These are phyloP conservation scores for Aquilaria agallochum DNA, from an alignment of 441 rosid genomes.

Conservation along the genomic window DNA sequence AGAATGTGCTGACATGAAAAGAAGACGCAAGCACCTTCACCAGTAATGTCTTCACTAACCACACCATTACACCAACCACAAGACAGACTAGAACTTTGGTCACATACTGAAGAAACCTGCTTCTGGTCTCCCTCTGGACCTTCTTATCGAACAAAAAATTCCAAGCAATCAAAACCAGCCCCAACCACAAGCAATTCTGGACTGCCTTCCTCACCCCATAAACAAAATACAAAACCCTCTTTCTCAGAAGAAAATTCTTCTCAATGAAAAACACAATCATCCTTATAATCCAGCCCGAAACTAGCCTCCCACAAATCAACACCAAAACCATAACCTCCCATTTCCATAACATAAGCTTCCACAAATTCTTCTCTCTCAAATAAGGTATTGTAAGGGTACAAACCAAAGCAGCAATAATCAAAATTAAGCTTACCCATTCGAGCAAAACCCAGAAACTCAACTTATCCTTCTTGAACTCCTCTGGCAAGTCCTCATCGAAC, in stretches of 20 bases:
- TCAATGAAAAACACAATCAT: constrained; percentile 41
- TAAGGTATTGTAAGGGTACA: constrained; percentile 33
- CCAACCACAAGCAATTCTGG: constrained; percentile 61
- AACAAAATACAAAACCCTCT: constrained; percentile 60
- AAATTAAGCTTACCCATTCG: constrained; percentile 48
- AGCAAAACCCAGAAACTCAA: constrained; percentile 29
- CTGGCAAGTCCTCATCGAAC: constrained; percentile 54
- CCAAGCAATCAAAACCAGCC: constrained; percentile 59
- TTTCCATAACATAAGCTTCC: constrained; percentile 53
- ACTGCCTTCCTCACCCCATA: constrained; percentile 60
- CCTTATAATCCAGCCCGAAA: constrained; percentile 59
- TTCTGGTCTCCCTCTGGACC: constrained; percentile 36
- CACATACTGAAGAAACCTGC: constrained; percentile 27
- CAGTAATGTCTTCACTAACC: constrained; percentile 55
- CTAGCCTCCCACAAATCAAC: constrained; percentile 61
- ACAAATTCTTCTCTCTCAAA: constrained; percentile 31
- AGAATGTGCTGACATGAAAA: constrained; percentile 62
- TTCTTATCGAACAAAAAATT: constrained; percentile 48
- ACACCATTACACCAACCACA: constrained; percentile 42
- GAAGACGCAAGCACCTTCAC: constrained; percentile 66
- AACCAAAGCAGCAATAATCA: constrained; percentile 40
- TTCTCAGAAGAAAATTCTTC: constrained; percentile 47
- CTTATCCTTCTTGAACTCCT: constrained; percentile 41
- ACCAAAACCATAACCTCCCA: constrained; percentile 58
- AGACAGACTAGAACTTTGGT: constrained; percentile 49